Evolutionary conservation across 257 asterid genomes (phyloP).

Genomic region (Primulina tabacum): DNA sequence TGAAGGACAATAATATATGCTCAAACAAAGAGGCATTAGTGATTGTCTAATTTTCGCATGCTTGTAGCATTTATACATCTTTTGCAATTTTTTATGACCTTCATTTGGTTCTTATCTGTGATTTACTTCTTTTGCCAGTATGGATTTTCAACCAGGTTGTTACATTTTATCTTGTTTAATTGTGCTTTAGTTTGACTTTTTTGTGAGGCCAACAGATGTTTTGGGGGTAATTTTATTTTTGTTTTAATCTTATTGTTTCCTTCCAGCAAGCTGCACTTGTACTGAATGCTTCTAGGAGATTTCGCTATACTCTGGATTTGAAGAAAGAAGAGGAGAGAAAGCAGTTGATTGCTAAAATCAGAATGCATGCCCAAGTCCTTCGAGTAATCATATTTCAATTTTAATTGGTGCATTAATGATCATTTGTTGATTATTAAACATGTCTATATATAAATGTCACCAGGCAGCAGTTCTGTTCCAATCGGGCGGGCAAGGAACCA

Average conservation of each 20-base stretch:
- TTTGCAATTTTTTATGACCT: not conserved
- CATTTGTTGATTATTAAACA: constrained; percentile 27
- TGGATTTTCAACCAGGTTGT: not conserved
- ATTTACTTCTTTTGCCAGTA: not conserved
- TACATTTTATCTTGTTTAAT: constrained; percentile 7
- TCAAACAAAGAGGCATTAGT: not conserved
- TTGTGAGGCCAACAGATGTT: constrained; percentile 1
- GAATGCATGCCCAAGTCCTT: constrained; percentile 91
- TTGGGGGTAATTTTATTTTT: not conserved
- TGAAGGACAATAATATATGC: not conserved
- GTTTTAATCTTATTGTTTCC: constrained; percentile 16
- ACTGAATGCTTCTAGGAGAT: constrained; percentile 88
- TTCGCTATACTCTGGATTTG: constrained; percentile 88
- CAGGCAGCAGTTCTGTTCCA: constrained; percentile 94
- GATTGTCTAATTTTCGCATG: not conserved
- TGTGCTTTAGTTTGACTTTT: constrained; percentile 1
- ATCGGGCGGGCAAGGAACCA: constrained; percentile 53
- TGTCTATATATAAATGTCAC: constrained; percentile 13
- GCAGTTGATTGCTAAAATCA: constrained; percentile 61
- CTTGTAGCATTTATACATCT: not conserved
- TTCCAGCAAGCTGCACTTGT: constrained; percentile 97
- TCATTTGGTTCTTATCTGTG: not conserved
- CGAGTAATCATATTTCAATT: constrained; percentile 50
- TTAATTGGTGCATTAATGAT: constrained; percentile 11
- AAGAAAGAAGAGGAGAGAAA: constrained; percentile 91